phyloP scores from a whole-genome alignment of 2,329 filamentous ascomycete species.

The Apiospora koreana region DNA sequence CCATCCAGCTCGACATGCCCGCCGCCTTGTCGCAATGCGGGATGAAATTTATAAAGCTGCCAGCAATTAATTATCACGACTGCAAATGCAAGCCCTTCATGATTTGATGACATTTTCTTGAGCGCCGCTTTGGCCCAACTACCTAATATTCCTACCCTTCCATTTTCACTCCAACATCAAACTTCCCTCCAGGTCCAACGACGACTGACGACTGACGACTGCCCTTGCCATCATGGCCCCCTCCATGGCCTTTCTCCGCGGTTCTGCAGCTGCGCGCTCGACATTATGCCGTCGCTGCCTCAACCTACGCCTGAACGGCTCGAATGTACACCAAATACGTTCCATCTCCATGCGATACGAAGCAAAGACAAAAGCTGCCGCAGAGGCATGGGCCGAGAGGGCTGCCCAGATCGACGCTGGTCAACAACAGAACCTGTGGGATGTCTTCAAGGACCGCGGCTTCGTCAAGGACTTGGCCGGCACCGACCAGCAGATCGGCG shows the following conservation, averaged over 20 bases:
- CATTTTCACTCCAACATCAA: background rate
- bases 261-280: background rate
- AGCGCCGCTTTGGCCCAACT: background rate
- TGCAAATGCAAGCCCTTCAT: background rate
- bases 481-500: conserved; percentile 50
- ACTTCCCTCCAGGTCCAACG: background rate
- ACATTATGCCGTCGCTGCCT: conserved; percentile 3
- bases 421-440: conserved; percentile 56
- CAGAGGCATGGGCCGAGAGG: conserved; percentile 48
- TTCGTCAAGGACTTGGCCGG: conserved; percentile 74
- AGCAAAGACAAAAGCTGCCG: conserved; percentile 43
- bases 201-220: background rate
- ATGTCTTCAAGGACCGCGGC: conserved; percentile 69
- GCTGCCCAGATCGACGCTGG: conserved; percentile 52
- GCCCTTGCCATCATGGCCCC: background rate
- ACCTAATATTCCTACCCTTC: background rate
- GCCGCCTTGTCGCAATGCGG: background rate
- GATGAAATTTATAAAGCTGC: background rate
- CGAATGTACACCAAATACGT: conserved; percentile 16
- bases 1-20: background rate
- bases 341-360: conserved; percentile 25
- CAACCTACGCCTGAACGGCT: conserved; percentile 18
- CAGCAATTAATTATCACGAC: background rate
- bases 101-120: background rate
- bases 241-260: background rate